Evolutionary conservation across 1,284 basidiomycete genomes (phyloP).

Genomic region (Anthracocystis walkeri): DNA sequence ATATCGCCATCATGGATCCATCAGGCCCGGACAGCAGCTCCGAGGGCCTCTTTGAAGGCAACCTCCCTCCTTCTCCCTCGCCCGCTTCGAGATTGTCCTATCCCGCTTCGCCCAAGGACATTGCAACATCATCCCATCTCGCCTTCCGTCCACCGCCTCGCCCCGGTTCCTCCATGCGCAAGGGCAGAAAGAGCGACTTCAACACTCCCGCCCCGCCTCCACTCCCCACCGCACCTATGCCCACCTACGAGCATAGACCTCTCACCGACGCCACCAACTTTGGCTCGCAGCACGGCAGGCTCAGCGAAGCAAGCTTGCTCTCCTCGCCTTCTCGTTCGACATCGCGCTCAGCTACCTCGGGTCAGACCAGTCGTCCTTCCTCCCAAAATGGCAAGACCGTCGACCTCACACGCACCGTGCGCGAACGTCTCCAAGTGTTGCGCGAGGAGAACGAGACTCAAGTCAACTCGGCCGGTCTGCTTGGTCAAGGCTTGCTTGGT

Average conservation of each 20-base stretch:
- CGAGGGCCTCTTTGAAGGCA: conserved; percentile 51
- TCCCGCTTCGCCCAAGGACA: conserved; percentile 46
- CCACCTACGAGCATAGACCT: conserved; percentile 25
- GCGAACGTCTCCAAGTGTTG: conserved; percentile 47
- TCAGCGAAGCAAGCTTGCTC: conserved; percentile 20
- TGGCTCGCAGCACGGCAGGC: conserved; percentile 22
- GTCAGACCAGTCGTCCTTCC: conserved; percentile 13
- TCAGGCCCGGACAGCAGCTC: conserved; percentile 42
- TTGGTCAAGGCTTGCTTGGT: conserved; percentile 62
- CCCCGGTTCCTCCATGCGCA: conserved; percentile 52
- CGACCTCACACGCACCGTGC: conserved; percentile 39
- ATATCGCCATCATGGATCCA: conserved; percentile 30
- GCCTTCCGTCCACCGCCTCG: conserved; percentile 52
- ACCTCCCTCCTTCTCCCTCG: conserved; percentile 45
- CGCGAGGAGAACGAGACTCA: conserved; percentile 54
- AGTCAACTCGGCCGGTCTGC: conserved; percentile 61
- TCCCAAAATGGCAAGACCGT: conserved; percentile 33
- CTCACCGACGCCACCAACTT: conserved; percentile 41
- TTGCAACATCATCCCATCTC: conserved; percentile 37
- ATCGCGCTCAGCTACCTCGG: conserved; percentile 2
- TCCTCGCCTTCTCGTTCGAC: conserved; percentile 25
- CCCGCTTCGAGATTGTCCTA: conserved; percentile 38
- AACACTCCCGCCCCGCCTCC: conserved; percentile 50
- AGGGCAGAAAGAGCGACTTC: conserved; percentile 53
- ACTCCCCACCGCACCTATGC: conserved; percentile 36